These are phyloP conservation scores for Calonectria ilicicola DNA, from an alignment of 2,329 filamentous ascomycete species.

Conservation along the genomic window DNA sequence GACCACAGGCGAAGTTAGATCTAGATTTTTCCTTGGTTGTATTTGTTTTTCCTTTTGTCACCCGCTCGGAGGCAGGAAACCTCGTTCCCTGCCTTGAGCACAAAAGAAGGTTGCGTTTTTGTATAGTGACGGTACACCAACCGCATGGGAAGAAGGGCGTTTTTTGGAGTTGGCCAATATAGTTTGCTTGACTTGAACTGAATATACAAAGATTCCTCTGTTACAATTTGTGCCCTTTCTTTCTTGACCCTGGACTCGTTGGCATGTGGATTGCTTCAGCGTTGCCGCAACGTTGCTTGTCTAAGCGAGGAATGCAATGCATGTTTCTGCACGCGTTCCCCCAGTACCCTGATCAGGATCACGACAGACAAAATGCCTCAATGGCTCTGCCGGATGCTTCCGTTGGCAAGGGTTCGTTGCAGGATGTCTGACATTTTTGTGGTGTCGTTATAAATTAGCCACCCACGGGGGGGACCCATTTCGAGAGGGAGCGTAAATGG, in stretches of 20 bases:
- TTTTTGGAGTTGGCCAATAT: background rate
- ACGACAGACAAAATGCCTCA: background rate
- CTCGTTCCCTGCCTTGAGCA: background rate
- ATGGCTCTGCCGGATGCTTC: background rate
- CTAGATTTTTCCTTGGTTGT: background rate
- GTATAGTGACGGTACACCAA: background rate
- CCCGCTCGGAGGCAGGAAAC: background rate
- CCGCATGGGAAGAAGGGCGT: background rate
- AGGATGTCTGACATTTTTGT: background rate
- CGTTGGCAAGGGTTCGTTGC: background rate
- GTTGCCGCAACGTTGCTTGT: background rate
- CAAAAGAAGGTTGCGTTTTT: background rate
- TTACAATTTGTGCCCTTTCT: background rate
- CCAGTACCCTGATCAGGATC: background rate
- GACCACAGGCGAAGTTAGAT: background rate
- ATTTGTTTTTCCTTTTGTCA: background rate
- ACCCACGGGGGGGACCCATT: background rate
- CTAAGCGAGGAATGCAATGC: background rate
- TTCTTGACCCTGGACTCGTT: too few species aligned
- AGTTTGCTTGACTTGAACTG: background rate
- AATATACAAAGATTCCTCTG: constrained; percentile 2
- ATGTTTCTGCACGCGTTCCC: background rate
- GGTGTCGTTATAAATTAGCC: background rate
- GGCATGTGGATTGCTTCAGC: too few species aligned
- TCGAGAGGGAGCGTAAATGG: background rate